phyloP scores from a whole-genome alignment of 139 green algal genomes.

The Coelastrella sp. region DNA sequence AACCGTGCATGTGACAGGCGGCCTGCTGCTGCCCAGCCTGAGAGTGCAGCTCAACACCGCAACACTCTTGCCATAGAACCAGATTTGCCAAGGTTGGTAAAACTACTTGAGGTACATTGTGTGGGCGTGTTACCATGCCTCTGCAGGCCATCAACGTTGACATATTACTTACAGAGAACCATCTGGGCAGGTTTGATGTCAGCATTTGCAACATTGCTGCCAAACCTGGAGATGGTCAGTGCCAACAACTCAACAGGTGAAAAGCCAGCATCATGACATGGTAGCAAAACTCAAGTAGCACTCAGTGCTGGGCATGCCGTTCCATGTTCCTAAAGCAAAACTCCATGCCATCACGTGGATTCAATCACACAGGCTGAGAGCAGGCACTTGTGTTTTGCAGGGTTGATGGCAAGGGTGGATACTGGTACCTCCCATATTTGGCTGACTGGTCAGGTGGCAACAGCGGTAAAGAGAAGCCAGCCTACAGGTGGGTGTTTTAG shows the following conservation, averaged over 20 bases:
- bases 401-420: conserved; percentile 30
- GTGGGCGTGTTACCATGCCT: not conserved
- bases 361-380: not conserved
- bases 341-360: not conserved
- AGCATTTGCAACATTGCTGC: conserved; percentile 26
- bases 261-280: not conserved
- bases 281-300: no score
- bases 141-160: conserved; percentile 23
- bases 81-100: no score
- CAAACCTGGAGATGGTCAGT: not conserved
- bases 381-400: not conserved
- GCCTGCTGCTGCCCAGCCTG: not conserved
- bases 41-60: no score
- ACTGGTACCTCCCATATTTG: conserved; percentile 40
- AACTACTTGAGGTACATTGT: no score
- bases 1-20: not conserved
- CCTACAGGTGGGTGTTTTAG: not conserved
- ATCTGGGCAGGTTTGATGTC: conserved; percentile 22
- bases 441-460: conserved; percentile 32
- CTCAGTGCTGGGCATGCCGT: no score
- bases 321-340: not conserved
- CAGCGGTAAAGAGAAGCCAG: conserved; percentile 9
- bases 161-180: conserved; percentile 29
- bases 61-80: not conserved
- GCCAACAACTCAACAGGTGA: conserved; percentile 32